These are phyloP conservation scores for Trichocladium antarcticum DNA, from an alignment of 495 filamentous ascomycete species.

Conservation along the genomic window DNA sequence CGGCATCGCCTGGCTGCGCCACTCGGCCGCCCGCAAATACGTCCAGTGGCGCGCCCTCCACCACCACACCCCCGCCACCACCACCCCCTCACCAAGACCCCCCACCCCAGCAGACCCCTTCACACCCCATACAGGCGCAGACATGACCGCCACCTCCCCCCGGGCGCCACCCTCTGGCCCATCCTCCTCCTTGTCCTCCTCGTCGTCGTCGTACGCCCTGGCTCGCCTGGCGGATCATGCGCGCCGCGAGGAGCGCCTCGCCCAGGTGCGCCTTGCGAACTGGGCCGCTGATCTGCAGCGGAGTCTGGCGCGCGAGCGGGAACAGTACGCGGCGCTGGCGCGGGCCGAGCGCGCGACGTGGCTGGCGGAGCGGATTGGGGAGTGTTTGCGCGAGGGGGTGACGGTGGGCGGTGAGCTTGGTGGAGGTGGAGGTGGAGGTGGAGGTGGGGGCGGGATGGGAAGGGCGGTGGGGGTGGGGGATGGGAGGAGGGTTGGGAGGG, in stretches of 20 bases:
- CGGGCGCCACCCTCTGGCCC: not conserved
- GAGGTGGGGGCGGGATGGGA: not conserved
- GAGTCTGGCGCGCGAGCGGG: conserved; percentile 69
- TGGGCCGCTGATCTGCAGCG: conserved; percentile 88
- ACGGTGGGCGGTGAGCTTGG: conserved; percentile 37
- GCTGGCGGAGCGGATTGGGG: conserved; percentile 63
- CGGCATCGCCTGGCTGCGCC: conserved; percentile 74
- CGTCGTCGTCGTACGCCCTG: conserved; percentile 48
- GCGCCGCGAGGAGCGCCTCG: conserved; percentile 59
- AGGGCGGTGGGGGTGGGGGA: not conserved
- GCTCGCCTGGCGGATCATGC: conserved; percentile 61
- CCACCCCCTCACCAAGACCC: conserved; percentile 19
- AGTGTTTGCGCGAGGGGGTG: conserved; percentile 63
- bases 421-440: not conserved
- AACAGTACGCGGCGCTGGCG: conserved; percentile 59
- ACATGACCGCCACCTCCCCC: conserved; percentile 8
- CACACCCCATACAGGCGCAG: conserved; percentile 1
- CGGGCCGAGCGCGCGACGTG: conserved; percentile 64
- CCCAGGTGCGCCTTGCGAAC: conserved; percentile 69
- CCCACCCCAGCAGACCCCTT: conserved; percentile 6
- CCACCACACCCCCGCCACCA: conserved; percentile 6
- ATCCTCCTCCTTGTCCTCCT: not conserved
- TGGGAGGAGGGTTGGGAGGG: conserved; percentile 4
- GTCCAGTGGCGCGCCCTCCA: conserved; percentile 46
- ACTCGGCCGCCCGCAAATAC: conserved; percentile 78